Conservation (phyloP, 495 filamentous ascomycete species). For the Symbiotaphrina buchneri region DNA sequence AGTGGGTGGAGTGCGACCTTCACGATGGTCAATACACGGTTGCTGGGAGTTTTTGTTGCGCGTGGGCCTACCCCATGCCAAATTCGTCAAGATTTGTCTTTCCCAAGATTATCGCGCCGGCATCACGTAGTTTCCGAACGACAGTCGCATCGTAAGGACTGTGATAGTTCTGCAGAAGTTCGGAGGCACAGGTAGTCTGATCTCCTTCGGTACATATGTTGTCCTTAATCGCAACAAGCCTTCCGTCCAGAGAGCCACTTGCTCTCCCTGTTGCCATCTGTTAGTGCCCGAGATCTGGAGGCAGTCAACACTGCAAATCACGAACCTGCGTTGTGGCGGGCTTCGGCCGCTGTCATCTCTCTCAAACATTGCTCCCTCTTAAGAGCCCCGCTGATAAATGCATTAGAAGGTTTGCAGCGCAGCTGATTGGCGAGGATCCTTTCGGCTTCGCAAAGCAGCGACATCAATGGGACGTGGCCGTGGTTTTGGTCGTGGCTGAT, state of each 20-base stretch:
- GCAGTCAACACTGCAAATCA: neutral
- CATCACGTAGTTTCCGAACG: conserved; percentile 35
- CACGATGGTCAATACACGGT: conserved; percentile 1
- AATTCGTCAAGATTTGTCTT: conserved; percentile 96
- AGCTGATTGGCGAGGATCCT: no score
- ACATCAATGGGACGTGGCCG: no score
- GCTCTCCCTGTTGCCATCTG: conserved; percentile 2
- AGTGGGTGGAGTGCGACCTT: conserved; percentile 56
- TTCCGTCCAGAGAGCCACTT: conserved; percentile 18
- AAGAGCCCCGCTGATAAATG: conserved; percentile 8
- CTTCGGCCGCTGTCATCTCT: conserved; percentile 6
- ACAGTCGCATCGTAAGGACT: conserved; percentile 78
- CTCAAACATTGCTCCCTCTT: conserved; percentile 5
- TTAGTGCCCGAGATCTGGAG: conserved; percentile 2
- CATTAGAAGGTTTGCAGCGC: conserved; percentile 11
- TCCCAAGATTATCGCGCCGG: conserved; percentile 42
- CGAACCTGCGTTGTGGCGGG: conserved; percentile 6
- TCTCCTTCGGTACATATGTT: conserved; percentile 57
- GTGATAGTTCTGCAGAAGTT: conserved; percentile 40
- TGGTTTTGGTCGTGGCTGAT: no score
- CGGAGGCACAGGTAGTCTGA: conserved; percentile 64
- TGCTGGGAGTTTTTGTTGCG: neutral
- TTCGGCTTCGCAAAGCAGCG: no score
- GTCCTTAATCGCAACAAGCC: conserved; percentile 64
- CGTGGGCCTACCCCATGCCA: conserved; percentile 51